Conservation (phyloP, 768 basidiomycete genomes). For the Zangia roseola region DNA sequence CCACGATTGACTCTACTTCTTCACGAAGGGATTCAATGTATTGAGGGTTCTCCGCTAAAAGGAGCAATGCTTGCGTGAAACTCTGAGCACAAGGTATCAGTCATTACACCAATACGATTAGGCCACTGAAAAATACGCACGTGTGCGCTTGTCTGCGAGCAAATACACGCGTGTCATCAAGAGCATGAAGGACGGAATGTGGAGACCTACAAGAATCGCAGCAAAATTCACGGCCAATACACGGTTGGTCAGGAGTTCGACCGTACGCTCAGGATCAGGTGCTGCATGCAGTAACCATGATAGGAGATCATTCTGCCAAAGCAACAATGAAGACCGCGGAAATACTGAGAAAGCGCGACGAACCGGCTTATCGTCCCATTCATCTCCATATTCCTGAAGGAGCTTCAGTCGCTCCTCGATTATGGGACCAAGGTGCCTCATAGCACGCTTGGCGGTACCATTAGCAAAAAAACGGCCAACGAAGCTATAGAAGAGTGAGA, state of each 20-base stretch:
- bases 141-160: slow-evolving; percentile 20
- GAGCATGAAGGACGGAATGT: neutral
- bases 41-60: slow-evolving; percentile 36
- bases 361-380: slow-evolving; percentile 35
- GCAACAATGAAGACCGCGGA: neutral
- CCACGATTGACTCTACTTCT: slow-evolving; percentile 8
- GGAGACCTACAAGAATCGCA: slow-evolving; percentile 21
- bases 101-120: neutral
- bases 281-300: slow-evolving; percentile 34
- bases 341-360: slow-evolving; percentile 2
- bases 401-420: slow-evolving; percentile 28
- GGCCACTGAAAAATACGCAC: slow-evolving; percentile 5
- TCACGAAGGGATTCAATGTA: slow-evolving; percentile 17
- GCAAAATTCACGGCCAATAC: slow-evolving; percentile 20
- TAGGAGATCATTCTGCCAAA: slow-evolving; percentile 33
- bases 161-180: neutral
- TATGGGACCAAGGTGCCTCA: slow-evolving; percentile 24
- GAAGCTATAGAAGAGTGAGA: slow-evolving; percentile 12
- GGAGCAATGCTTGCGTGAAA: slow-evolving; percentile 35
- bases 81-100: slow-evolving; percentile 17
- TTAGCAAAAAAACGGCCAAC: slow-evolving; percentile 16
- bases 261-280: slow-evolving; percentile 14
- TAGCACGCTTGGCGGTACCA: slow-evolving; percentile 9
- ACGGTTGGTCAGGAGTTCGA: slow-evolving; percentile 23
- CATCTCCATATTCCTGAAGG: slow-evolving; percentile 23